These are phyloP conservation scores for Solanum etuberosum DNA, from an alignment of 257 asterid genomes.

Conservation along the genomic window DNA sequence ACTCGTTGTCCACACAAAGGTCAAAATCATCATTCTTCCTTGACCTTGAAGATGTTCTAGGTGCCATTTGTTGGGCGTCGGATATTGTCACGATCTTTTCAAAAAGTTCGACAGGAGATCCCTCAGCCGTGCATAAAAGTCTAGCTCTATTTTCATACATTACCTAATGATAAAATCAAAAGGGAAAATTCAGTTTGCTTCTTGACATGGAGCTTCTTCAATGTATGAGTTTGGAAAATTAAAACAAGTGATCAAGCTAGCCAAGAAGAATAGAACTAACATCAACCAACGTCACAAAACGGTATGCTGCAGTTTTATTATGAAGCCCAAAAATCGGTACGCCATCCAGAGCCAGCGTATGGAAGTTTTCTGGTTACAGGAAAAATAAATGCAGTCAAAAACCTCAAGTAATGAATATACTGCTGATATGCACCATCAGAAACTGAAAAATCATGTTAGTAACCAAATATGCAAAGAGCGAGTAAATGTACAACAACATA, in stretches of 20 bases:
- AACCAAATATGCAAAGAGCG: neutral
- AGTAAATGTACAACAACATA: neutral
- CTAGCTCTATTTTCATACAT: conserved; percentile 84
- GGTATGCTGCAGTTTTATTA: conserved; percentile 83
- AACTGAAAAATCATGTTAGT: neutral
- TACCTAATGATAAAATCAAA: conserved; percentile 34
- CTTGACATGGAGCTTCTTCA: neutral
- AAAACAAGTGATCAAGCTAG: neutral
- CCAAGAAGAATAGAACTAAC: conserved; percentile 40
- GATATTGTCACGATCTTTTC: conserved; percentile 63
- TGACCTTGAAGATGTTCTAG: conserved; percentile 89
- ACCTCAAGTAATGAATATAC: neutral
- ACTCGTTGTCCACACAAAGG: conserved; percentile 86
- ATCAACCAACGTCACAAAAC: conserved; percentile 90
- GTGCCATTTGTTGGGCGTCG: conserved; percentile 70
- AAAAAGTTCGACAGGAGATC: conserved; percentile 60
- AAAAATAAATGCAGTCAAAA: neutral
- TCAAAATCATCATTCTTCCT: conserved; percentile 66
- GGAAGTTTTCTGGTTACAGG: conserved; percentile 56
- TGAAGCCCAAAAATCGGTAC: conserved; percentile 72
- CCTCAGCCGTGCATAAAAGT: conserved; percentile 79
- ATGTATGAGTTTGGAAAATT: neutral
- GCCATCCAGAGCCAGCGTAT: conserved; percentile 86
- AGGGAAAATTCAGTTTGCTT: neutral
- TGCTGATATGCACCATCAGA: neutral